Conservation (phyloP, 139 green algal species). For the Tetradesmus obliquus region DNA sequence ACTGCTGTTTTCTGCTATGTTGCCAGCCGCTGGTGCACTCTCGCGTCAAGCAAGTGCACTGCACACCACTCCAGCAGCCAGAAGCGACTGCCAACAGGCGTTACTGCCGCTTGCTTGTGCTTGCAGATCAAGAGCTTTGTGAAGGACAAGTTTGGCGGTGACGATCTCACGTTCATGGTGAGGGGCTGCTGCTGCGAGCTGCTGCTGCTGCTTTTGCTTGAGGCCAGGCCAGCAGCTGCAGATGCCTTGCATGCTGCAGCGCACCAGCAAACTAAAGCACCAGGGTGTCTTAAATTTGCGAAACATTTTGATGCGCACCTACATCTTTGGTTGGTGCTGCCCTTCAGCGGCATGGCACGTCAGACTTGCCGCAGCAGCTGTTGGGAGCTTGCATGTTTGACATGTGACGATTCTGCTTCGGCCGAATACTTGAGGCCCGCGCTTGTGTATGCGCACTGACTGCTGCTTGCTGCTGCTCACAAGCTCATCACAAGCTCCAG, state of each 20-base stretch:
- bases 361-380: too few species aligned
- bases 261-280: not conserved
- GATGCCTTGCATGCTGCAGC: not conserved
- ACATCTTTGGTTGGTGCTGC: too few species aligned
- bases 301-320: not conserved
- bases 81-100: too few species aligned
- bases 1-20: not conserved
- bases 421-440: too few species aligned
- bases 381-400: too few species aligned
- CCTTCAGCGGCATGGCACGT: too few species aligned
- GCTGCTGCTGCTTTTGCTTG: not conserved
- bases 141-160: conserved; percentile 46
- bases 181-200: not conserved
- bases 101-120: conserved; percentile 33
- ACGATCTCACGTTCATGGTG: conserved; percentile 66
- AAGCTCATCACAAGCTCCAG: not conserved
- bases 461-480: not conserved
- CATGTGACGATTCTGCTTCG: too few species aligned
- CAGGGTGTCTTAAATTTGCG: not conserved
- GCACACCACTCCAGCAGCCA: too few species aligned
- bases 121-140: conserved; percentile 81
- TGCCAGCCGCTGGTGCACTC: not conserved
- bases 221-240: not conserved
- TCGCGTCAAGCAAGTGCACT: too few species aligned
- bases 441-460: too few species aligned